Evolutionary conservation across 176 grass and related monocot species (phyloP), one percentile per base, ranked within the genome.

Genomic region (bread wheat (Triticum aestivum)): DNA sequence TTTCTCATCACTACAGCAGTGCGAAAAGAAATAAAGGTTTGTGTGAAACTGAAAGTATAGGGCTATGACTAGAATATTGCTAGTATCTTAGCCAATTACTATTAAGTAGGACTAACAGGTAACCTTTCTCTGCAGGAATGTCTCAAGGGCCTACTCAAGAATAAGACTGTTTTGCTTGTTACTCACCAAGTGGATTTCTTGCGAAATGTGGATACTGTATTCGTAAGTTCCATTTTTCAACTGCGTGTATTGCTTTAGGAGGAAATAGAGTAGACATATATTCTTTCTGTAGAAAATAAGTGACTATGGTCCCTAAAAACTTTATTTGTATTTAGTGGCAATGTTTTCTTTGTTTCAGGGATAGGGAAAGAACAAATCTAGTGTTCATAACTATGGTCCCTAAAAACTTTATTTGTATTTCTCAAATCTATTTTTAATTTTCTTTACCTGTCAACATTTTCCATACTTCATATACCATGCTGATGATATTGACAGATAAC

Each of bases 181-280:
- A 95, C 93, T 39, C 93, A 95, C 88, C 93, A 95, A 95, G 76
- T 92, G 67, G 93, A 95, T 68, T 90, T 95, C 64, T 90, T 95
- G 81, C 83, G 81, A 71, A 88, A 90, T 78, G 93, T 89, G 11
- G 93, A 95, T 69, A 85, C 32, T 4, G 70, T 95, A 84, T 83
- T 90, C 33, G 93, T 94, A 90, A 88, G 74, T 85, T 63, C 61
- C 45, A 69, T 64, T 14, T 63, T 77, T 61, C 5, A 65, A 38
- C 21, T 17, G 1, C 12, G 7, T 8, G 13, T 24, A 47, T 33
- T 82, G 11, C 13, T 49, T 6, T 85, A 27, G 23, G 6, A 81
- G 5, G 13, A 82, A 69, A 61, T 24, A 70, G 27, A 26, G 37
- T 69, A 34, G 8, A 68, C 56, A 33, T 56, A 54, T 38, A 45